A percentile compares a stretch with the other conserved stretches of the same genome.
These are phyloP conservation scores for Anastatica hierochuntica DNA, from an alignment of 345 rosid genomes.

Conservation along the genomic window DNA sequence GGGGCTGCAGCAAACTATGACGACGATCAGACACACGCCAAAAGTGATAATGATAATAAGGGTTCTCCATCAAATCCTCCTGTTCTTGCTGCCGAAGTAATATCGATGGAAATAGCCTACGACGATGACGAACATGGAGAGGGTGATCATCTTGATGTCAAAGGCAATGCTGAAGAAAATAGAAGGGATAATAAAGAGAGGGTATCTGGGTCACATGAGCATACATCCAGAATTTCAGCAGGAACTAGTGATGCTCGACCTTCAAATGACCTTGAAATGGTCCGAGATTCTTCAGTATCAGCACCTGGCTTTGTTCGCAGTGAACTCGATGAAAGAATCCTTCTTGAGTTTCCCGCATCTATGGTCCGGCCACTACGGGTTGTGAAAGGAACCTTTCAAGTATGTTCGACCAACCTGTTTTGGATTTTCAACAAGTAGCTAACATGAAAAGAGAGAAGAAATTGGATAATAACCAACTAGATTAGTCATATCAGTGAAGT, in stretches of 20 bases:
- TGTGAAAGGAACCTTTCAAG: constrained; percentile 88
- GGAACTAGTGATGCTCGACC: constrained; percentile 44
- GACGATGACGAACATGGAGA: constrained; percentile 80
- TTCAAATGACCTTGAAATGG: constrained; percentile 41
- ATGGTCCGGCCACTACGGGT: constrained; percentile 91
- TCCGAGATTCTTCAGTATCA: constrained; percentile 42
- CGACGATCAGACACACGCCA: constrained; percentile 48
- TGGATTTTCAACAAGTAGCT: constrained; percentile 2
- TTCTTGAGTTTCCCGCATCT: constrained; percentile 85
- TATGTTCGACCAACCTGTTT: constrained; percentile 31
- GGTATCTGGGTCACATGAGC: constrained; percentile 40
- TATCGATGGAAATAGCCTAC: constrained; percentile 55
- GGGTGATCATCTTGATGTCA: constrained; percentile 45
- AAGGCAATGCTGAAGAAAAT: constrained; percentile 32
- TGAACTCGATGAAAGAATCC: constrained; percentile 81
- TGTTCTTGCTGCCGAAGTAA: constrained; percentile 77
- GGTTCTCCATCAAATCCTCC: constrained; percentile 52
- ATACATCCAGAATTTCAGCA: constrained; percentile 32
- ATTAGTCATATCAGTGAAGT: constrained; percentile 8
- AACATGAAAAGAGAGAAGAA: not conserved
- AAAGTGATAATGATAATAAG: constrained; percentile 36
- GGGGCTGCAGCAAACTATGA: constrained; percentile 92
- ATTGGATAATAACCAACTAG: not conserved
- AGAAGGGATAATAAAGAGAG: constrained; percentile 36
- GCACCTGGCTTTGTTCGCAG: constrained; percentile 87